phyloP scores from a whole-genome alignment of 805 yeast genomes.

The Ogataea siamensis region DNA sequence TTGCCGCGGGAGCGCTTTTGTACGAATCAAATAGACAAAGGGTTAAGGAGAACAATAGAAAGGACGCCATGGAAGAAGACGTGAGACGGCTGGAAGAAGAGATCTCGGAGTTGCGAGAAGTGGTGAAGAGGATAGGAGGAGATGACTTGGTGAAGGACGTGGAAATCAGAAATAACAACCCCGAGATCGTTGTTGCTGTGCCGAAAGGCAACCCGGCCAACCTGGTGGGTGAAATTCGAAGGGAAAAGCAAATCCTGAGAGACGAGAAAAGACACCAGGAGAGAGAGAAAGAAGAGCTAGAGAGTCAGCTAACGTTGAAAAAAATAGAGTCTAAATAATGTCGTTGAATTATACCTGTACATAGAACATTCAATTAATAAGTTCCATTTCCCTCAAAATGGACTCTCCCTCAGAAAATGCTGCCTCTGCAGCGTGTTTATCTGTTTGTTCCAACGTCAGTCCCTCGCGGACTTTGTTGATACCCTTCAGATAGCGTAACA shows the following conservation, averaged over 20 bases:
- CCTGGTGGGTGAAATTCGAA: slow-evolving; percentile 6
- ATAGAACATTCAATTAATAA: slow-evolving; percentile 1
- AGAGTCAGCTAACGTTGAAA: background rate
- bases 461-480: slow-evolving; percentile 24
- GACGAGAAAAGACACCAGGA: background rate
- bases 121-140: slow-evolving; percentile 39
- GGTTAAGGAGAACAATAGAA: slow-evolving; percentile 57
- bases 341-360: slow-evolving; percentile 4
- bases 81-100: slow-evolving; percentile 68
- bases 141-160: slow-evolving; percentile 17
- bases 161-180: slow-evolving; percentile 2
- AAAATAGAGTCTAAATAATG: background rate
- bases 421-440: slow-evolving; percentile 1
- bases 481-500: slow-evolving; percentile 36
- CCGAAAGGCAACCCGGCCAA: slow-evolving; percentile 11
- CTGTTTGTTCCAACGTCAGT: slow-evolving; percentile 1
- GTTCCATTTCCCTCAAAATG: slow-evolving; percentile 10
- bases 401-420: slow-evolving; percentile 11
- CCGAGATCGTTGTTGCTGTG: slow-evolving; percentile 10
- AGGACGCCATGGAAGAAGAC: slow-evolving; percentile 71
- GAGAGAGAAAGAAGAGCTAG: background rate
- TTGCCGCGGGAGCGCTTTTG: slow-evolving; percentile 73
- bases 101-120: slow-evolving; percentile 53
- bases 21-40: slow-evolving; percentile 70
- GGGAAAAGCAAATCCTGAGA: slow-evolving; percentile 6